phyloP scores from a whole-genome alignment of 2,329 filamentous ascomycete species.

The Berkeleyomyces basicola region DNA sequence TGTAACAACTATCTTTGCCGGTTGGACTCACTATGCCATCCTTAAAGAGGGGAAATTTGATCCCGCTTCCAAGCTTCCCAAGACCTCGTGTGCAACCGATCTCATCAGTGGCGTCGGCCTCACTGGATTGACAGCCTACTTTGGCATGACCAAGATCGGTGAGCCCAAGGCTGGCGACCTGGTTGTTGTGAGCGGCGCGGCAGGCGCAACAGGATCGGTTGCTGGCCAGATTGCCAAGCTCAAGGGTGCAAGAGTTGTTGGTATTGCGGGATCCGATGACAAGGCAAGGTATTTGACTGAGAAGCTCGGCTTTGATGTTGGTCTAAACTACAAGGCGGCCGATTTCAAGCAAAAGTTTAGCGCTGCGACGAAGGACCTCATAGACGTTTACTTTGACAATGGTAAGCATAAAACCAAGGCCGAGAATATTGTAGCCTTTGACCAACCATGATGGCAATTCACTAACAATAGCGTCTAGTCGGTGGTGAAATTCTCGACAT shows the following conservation, averaged over 20 bases:
- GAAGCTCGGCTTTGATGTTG: constrained; percentile 49
- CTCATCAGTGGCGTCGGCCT: constrained; percentile 45
- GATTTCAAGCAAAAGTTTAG: constrained; percentile 45
- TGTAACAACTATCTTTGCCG: constrained; percentile 32
- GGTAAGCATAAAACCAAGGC: constrained; percentile 17
- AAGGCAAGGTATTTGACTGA: constrained; percentile 50
- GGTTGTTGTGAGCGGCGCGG: constrained; percentile 62
- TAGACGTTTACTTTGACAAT: constrained; percentile 61
- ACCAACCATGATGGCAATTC: constrained; percentile 6
- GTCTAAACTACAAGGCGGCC: constrained; percentile 51
- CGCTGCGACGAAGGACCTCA: constrained; percentile 39
- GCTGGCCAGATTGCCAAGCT: constrained; percentile 66
- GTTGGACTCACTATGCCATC: constrained; percentile 53
- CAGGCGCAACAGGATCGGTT: constrained; percentile 61
- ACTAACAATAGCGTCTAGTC: constrained; percentile 22
- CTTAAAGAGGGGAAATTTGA: constrained; percentile 34
- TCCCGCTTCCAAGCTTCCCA: constrained; percentile 25
- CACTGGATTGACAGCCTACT: constrained; percentile 61
- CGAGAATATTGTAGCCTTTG: background rate
- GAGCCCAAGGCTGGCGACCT: constrained; percentile 52
- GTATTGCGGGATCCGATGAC: constrained; percentile 47
- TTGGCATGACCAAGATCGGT: constrained; percentile 53
- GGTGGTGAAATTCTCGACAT: constrained; percentile 55
- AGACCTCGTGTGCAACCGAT: constrained; percentile 34
- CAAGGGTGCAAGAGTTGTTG: constrained; percentile 44